These are phyloP conservation scores for Guyanaporus albipodus DNA, from an alignment of 768 basidiomycete species.

Conservation along the genomic window DNA sequence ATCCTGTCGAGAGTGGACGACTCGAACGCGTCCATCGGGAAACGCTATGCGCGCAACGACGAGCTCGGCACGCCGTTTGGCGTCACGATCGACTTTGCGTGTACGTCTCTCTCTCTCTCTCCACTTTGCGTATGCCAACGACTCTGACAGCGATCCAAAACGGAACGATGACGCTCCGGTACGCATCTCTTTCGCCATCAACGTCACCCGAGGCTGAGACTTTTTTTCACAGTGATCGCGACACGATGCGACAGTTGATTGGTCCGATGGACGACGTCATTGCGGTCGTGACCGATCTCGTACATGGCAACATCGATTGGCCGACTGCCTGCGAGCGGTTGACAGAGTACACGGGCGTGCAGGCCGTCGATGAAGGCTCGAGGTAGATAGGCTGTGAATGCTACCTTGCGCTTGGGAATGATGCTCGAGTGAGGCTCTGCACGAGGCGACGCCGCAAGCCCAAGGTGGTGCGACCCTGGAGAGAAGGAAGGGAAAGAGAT, in stretches of 20 bases:
- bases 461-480: slow-evolving; percentile 5
- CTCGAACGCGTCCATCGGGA: slow-evolving; percentile 91
- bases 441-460: not conserved
- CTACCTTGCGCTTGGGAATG: too few species aligned
- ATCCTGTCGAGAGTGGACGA: slow-evolving; percentile 94
- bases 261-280: slow-evolving; percentile 89
- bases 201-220: slow-evolving; percentile 2
- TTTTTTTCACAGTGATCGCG: slow-evolving; percentile 66
- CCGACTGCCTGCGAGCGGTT: slow-evolving; percentile 63
- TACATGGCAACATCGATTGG: slow-evolving; percentile 76
- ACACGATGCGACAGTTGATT: slow-evolving; percentile 91
- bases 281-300: slow-evolving; percentile 70
- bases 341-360: slow-evolving; percentile 82
- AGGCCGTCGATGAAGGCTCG: slow-evolving; percentile 81
- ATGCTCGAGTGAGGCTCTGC: not conserved
- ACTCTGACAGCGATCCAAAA: slow-evolving; percentile 72
- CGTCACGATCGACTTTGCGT: slow-evolving; percentile 93
- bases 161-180: slow-evolving; percentile 91
- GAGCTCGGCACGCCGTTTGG: slow-evolving; percentile 98
- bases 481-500: not conserved
- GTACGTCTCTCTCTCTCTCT: slow-evolving; percentile 29
- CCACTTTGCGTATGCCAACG: not conserved
- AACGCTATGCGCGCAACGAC: slow-evolving; percentile 96
- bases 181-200: slow-evolving; percentile 28
- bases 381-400: too few species aligned